A percentile compares a stretch with the other conserved stretches of the same genome.
Conservation (phyloP, 345 rosid species). For the Rhodamnia rubescens region DNA sequence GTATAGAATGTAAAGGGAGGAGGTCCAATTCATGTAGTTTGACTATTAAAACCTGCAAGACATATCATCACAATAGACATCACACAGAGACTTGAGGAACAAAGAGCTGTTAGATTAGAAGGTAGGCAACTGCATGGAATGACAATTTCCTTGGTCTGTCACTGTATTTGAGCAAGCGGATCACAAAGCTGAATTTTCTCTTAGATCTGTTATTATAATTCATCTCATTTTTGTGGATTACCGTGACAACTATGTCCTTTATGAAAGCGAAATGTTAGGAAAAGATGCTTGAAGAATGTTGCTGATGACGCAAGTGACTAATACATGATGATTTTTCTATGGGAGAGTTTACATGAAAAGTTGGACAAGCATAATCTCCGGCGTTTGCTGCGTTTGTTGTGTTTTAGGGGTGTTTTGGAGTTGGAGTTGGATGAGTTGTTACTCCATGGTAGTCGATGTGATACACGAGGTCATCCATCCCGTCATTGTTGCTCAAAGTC, state of each 20-base stretch:
- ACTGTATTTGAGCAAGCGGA: not conserved
- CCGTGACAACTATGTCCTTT: not conserved
- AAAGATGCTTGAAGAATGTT: not conserved
- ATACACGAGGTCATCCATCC: conserved; percentile 16
- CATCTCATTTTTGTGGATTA: not conserved
- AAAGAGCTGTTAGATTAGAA: not conserved
- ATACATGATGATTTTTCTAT: not conserved
- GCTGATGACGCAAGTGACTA: not conserved
- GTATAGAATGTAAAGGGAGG: not conserved
- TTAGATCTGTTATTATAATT: not conserved
- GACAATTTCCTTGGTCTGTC: not conserved
- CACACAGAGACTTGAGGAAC: not conserved
- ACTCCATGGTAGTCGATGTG: conserved; percentile 51
- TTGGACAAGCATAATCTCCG: not conserved
- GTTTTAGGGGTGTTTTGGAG: conserved; percentile 40
- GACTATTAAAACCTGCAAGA: not conserved
- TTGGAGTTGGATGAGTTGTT: conserved; percentile 48
- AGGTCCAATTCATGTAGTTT: not conserved
- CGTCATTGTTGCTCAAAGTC: not conserved
- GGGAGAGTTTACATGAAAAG: not conserved
- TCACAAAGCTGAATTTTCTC: not conserved
- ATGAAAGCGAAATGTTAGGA: not conserved
- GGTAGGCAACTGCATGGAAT: not conserved
- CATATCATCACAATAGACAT: not conserved
- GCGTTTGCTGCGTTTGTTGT: not conserved